Base-by-base conservation (phyloP, 176 grass and related monocot genomes). In the Aechmea fasciata region DNA sequence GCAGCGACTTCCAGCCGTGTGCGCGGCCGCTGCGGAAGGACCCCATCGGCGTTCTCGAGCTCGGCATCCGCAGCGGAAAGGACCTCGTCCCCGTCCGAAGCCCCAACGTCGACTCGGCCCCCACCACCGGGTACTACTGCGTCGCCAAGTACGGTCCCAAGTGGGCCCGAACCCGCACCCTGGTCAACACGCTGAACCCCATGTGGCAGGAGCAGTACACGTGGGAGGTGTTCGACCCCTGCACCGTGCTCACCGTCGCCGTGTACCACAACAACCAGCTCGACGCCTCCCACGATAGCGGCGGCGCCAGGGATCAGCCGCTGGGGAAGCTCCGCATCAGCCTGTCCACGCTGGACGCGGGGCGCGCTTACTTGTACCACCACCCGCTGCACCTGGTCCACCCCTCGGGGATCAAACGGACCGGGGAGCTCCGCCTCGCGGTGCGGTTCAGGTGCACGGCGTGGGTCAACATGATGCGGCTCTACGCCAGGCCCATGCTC, bases 201-300 rank as follows among this genome's bases (percentile, higher is more conserved):
- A 54, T 9, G 61, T 84, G 82, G 82, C 67, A 84, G 23, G 82
- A 84, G 67, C 82, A 84, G 71, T 84, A 75, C 67, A 62, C 52
- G 0, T 84, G 77, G 76, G 82, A 75, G n/a, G 76, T 84, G 13
- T 74, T 79, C 67, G 82, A 84, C 57, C 76, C 71, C 1, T 79
- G 59, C 82, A 84, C 82, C 18, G 76, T 79, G 57, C 82, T 84
- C 57, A 84, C 82, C 66, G 33, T 84, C 64, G 82, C 82, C 76
- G 76, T 84, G 11, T 67, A 79, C 76, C 66, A 75, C 59, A 84
- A 75, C 76, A 5, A 11, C 59, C 76, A 79, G 22, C 47, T 83
- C 25, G 11, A 52, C 75, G 48, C 7, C 75, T 24, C 2, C 51
- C 49, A 51, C 14, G 10, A 25, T 28, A 49, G 48, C 66, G 66